Evolutionary conservation across 495 filamentous ascomycete species (phyloP).

Genomic region (Amphirosellinia nigrospora): DNA sequence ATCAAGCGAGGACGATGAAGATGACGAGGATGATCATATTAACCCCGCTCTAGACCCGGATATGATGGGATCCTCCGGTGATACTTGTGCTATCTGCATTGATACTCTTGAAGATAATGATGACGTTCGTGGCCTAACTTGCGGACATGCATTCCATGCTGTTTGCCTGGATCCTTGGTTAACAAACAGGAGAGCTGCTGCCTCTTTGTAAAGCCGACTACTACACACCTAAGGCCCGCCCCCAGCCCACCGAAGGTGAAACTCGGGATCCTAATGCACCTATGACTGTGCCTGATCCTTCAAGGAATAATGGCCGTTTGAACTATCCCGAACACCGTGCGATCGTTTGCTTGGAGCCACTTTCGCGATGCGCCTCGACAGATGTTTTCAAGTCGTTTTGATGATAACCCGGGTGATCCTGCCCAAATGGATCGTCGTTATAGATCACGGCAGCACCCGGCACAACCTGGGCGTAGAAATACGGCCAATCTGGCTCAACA

Average conservation of each 20-base stretch:
- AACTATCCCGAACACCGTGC: constrained; percentile 45
- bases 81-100: constrained; percentile 96
- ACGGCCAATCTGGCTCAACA: constrained; percentile 19
- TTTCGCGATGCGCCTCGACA: constrained; percentile 39
- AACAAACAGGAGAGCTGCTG: constrained; percentile 93
- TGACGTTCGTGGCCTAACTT: constrained; percentile 90
- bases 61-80: constrained; percentile 83
- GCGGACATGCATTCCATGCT: constrained; percentile 95
- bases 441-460: constrained; percentile 28
- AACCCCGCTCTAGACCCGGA: constrained; percentile 81
- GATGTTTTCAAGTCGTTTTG: constrained; percentile 38
- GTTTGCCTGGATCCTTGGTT: constrained; percentile 96
- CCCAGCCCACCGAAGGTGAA: constrained; percentile 42
- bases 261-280: constrained; percentile 37
- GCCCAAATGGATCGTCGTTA: constrained; percentile 26
- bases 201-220: constrained; percentile 96
- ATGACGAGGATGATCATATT: constrained; percentile 87
- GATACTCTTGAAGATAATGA: constrained; percentile 93
- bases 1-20: constrained; percentile 48
- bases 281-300: constrained; percentile 30
- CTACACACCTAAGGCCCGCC: constrained; percentile 84
- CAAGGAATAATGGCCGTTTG: constrained; percentile 45
- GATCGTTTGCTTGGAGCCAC: constrained; percentile 41
- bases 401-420: constrained; percentile 26
- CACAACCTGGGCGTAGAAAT: constrained; percentile 24